Conservation (phyloP, 78 protist species). For the Emiliania huxleyi region DNA sequence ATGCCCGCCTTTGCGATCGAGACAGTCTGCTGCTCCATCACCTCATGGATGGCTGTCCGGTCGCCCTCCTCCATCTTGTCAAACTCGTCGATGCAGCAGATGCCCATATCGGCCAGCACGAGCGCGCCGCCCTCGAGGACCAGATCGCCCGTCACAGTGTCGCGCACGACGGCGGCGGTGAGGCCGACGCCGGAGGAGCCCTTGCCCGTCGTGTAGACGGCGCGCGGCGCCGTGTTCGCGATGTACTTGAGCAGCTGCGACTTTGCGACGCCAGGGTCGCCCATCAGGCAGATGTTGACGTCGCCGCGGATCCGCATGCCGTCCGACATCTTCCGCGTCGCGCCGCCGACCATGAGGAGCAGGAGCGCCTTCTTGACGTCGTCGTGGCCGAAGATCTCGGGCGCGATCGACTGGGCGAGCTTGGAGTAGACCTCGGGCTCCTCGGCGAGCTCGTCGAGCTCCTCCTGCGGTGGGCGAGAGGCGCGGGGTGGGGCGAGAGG, state of each 20-base stretch:
- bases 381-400: constrained; percentile 96
- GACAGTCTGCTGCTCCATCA: constrained; percentile 99
- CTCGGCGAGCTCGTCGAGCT: neutral
- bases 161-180: constrained; percentile 96
- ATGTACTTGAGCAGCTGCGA: constrained; percentile 91
- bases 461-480: too few species aligned
- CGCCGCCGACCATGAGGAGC: constrained; percentile 91
- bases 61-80: constrained; percentile 70
- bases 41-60: constrained; percentile 98
- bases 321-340: constrained; percentile 66
- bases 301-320: constrained; percentile 98
- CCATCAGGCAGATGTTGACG: constrained; percentile 95
- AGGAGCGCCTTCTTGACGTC: constrained; percentile 98
- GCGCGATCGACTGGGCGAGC: constrained; percentile 91
- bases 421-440: constrained; percentile 45
- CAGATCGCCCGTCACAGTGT: constrained; percentile 82
- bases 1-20: constrained; percentile 99
- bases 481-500: too few species aligned
- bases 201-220: constrained; percentile 93
- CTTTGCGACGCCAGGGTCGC: constrained; percentile 99
- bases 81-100: constrained; percentile 99
- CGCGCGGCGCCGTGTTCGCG: constrained; percentile 71
- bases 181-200: constrained; percentile 99
- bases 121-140: constrained; percentile 96
- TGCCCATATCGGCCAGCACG: constrained; percentile 98